These are phyloP conservation scores for Eimeria brunetti DNA, from an alignment of 169 alveolate species.

Conservation along the genomic window DNA sequence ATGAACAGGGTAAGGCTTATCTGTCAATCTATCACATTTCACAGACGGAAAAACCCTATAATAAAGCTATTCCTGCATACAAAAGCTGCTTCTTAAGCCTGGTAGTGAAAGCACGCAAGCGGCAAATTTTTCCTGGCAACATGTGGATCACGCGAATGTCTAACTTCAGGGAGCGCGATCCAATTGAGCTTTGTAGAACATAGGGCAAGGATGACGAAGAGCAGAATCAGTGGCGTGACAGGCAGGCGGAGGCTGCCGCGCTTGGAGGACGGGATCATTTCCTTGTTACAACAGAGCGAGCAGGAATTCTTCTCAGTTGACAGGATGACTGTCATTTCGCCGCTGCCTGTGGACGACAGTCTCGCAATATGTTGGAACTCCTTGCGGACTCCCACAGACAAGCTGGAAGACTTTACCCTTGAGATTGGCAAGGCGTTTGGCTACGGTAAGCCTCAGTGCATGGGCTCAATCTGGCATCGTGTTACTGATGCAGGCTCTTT, in stretches of 20 bases:
- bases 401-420: slow-evolving; percentile 66
- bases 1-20: not conserved
- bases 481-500: not conserved
- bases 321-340: slow-evolving; percentile 18
- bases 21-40: not conserved
- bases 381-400: slow-evolving; percentile 1
- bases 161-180: not conserved
- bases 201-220: not conserved
- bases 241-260: slow-evolving; percentile 4
- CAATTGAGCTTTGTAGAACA: not conserved
- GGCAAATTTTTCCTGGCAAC: not conserved
- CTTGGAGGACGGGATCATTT: not conserved
- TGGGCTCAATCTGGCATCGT: not conserved
- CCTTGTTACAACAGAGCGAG: not conserved
- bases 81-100: not conserved
- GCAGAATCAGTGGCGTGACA: not conserved
- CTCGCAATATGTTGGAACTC: slow-evolving; percentile 69
- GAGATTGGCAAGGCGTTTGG: slow-evolving; percentile 43
- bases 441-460: slow-evolving; percentile 55
- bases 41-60: not conserved
- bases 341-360: slow-evolving; percentile 5
- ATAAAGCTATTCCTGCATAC: not conserved
- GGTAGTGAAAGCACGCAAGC: not conserved
- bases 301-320: slow-evolving; percentile 10
- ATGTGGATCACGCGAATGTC: not conserved